Conservation (phyloP, 495 filamentous ascomycete species). For the Pseudomonodictys pantanalensis region DNA sequence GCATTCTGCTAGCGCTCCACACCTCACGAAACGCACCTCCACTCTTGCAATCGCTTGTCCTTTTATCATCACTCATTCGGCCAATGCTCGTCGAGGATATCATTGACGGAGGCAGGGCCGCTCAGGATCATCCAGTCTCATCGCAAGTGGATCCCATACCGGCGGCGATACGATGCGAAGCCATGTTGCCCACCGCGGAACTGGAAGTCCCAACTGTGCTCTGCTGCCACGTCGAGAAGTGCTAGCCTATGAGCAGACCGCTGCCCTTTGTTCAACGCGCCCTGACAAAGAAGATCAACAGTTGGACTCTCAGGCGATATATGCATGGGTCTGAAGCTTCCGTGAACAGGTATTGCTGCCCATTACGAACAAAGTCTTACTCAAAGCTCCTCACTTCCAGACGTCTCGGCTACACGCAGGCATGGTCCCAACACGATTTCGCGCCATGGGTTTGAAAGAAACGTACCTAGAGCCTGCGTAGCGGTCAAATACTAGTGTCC, state of each 20-base stretch:
- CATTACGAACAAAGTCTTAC: constrained; percentile 15
- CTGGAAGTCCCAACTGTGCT: too few relatives aligned
- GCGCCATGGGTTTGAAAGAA: constrained; percentile 7
- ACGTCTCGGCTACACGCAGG: neutral
- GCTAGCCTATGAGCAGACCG: too few relatives aligned
- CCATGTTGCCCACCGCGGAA: too few relatives aligned
- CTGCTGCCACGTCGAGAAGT: too few relatives aligned
- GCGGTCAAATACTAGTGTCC: too few relatives aligned
- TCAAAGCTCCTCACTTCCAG: constrained; percentile 20
- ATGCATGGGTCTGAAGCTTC: constrained; percentile 12
- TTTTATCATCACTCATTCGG: constrained; percentile 21
- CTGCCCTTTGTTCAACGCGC: constrained; percentile 15
- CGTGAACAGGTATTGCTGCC: constrained; percentile 30
- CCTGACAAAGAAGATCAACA: constrained; percentile 22
- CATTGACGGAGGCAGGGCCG: constrained; percentile 18
- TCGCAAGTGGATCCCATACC: too few relatives aligned
- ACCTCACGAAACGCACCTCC: constrained; percentile 30
- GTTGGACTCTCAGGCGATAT: constrained; percentile 11
- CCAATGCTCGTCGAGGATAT: constrained; percentile 23
- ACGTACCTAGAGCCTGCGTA: neutral
- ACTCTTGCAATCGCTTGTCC: constrained; percentile 34
- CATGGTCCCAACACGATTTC: neutral
- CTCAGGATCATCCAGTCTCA: too few relatives aligned
- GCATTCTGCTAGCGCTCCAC: constrained; percentile 36
- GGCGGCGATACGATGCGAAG: too few relatives aligned